These are phyloP conservation scores for Monosporascus sp. DNA, from an alignment of 2,329 filamentous ascomycete species.

Conservation along the genomic window DNA sequence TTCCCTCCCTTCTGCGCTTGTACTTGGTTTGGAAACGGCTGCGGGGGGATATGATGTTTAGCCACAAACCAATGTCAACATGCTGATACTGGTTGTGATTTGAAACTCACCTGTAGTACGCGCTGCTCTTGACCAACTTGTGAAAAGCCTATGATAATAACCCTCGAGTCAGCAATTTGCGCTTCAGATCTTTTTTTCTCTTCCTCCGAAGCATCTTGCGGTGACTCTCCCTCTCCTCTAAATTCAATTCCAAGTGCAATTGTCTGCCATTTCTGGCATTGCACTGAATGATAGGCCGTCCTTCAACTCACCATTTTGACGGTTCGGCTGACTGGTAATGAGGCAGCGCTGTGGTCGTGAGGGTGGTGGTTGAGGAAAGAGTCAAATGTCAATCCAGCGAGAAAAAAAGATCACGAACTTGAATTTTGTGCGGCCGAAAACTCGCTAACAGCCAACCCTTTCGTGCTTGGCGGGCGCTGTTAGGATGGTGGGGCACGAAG, in stretches of 20 bases:
- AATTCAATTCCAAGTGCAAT: constrained; percentile 20
- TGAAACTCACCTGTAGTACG: constrained; percentile 88
- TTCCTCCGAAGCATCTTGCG: constrained; percentile 96
- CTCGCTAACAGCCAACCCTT: constrained; percentile 23
- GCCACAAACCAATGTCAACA: neutral
- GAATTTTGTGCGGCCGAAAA: constrained; percentile 33
- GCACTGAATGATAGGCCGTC: constrained; percentile 21
- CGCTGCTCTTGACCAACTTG: constrained; percentile 95
- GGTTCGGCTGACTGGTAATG: constrained; percentile 40
- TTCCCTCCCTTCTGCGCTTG: constrained; percentile 90
- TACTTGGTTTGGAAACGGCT: constrained; percentile 99
- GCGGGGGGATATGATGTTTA: constrained; percentile 10
- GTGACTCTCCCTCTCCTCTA: constrained; percentile 52
- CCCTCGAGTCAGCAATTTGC: constrained; percentile 99
- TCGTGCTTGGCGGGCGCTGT: neutral
- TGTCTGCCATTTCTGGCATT: constrained; percentile 24
- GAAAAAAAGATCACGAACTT: constrained; percentile 19
- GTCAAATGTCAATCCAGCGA: neutral
- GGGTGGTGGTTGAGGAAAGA: constrained; percentile 1
- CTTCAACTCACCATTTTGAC: constrained; percentile 66
- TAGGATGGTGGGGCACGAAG: constrained; percentile 30
- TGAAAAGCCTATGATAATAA: constrained; percentile 67
- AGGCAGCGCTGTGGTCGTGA: constrained; percentile 18
- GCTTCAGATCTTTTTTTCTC: constrained; percentile 71
- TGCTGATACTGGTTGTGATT: neutral